Conservation (phyloP, 106 monocot genomes). For the Allium cepa region DNA sequence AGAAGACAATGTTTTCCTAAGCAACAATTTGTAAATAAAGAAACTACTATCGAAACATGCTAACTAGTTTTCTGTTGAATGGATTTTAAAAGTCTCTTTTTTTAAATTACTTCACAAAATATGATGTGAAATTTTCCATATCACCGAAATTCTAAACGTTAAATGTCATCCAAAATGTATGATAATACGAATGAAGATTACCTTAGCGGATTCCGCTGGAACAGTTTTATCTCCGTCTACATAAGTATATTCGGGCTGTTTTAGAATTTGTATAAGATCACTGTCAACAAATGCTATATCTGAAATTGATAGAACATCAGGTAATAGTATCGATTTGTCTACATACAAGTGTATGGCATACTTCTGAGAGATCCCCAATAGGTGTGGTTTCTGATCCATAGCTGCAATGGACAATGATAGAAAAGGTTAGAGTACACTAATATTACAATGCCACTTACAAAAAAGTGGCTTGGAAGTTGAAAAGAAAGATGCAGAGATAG, state of each 20-base stretch:
- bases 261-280: background rate
- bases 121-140: background rate
- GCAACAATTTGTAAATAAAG: too few relatives aligned
- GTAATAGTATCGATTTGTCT: background rate
- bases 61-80: background rate
- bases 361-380: conserved; percentile 64
- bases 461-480: too few relatives aligned
- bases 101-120: background rate
- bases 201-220: conserved; percentile 8
- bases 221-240: conserved; percentile 16
- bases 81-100: background rate
- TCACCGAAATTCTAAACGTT: background rate
- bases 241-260: conserved; percentile 56
- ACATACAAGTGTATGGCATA: conserved; percentile 57
- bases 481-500: too few relatives aligned
- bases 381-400: conserved; percentile 82
- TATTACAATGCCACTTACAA: too few relatives aligned
- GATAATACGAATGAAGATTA: background rate
- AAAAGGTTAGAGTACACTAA: too few relatives aligned
- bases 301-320: background rate
- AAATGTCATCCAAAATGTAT: background rate
- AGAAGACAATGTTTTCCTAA: too few relatives aligned
- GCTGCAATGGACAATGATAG: conserved; percentile 21
- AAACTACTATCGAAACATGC: too few relatives aligned
- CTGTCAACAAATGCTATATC: background rate